Evolutionary conservation across 1,139 yeast species (phyloP), one percentile per base, ranked within the genome.

Genomic region (Taiozyma onychis): DNA sequence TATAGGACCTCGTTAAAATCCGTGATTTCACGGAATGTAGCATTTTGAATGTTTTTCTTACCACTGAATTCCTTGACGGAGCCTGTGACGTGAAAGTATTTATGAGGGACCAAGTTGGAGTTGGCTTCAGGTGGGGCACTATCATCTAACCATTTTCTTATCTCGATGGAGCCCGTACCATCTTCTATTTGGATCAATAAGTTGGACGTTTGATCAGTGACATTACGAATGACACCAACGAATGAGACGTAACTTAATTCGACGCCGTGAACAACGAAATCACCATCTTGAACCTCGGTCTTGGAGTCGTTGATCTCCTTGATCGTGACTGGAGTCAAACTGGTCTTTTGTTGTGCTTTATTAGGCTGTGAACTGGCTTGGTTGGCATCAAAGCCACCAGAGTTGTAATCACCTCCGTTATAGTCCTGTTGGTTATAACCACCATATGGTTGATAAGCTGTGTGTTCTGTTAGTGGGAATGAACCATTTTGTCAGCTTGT

Each of bases 251-350:
- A 73, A 57, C 76, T 80, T 50, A 85, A 71, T 47, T 79, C 82
- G 47, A 78, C 80, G 48, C 83, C 85, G 62, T 87, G 83, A 39
- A 85, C 71, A 37, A 71, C 73, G 63, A 81, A 85, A n/a, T 86
- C 89, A 13, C 88, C 89, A 62, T 88, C 97, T 44, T 87, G 86
- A 9, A 79, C 77, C n/a, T 66, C 62, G 57, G 83, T 88, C 24
- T 76, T 71, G 6, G 95, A 81, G 47, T 83, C 88, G 53, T 76
- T 71, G 52, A 89, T 75, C 68, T 88, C 95, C 62, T 86, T 86
- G 61, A 90, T 82, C 1, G 96, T 88, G 14, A 89, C 93, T 0
- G 97, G 95, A 1, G 90, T 84, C 45, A 88, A 66, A 14, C 81
- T 66, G 26, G 55, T 56, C 35, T 54, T 59, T 5, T 58, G 55